These are phyloP conservation scores for Aspergillus pseudoterreus DNA, from an alignment of 2,329 filamentous ascomycete genomes.

Conservation along the genomic window DNA sequence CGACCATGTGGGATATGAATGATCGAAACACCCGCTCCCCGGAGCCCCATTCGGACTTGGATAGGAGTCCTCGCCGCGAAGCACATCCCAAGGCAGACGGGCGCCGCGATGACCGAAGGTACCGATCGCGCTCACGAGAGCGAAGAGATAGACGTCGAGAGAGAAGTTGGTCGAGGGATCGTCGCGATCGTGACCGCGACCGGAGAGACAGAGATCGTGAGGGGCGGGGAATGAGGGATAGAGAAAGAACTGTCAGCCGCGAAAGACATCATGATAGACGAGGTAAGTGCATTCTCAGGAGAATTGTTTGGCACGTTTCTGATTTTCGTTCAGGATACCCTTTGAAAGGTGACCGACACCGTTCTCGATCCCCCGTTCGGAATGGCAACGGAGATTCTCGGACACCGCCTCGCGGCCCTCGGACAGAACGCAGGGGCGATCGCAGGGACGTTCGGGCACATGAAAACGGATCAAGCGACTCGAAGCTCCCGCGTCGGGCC, in stretches of 20 bases:
- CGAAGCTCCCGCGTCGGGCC: conserved; percentile 18
- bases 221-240: conserved; percentile 36
- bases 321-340: conserved; percentile 20
- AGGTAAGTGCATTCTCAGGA: conserved; percentile 26
- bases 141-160: conserved; percentile 39
- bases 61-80: conserved; percentile 37
- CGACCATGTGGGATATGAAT: conserved; percentile 57
- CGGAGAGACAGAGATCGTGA: conserved; percentile 33
- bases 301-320: not conserved
- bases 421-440: conserved; percentile 29
- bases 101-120: conserved; percentile 39
- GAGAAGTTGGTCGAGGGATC: conserved; percentile 43
- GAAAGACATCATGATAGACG: conserved; percentile 37
- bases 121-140: conserved; percentile 39
- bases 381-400: conserved; percentile 36
- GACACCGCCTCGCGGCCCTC: conserved; percentile 35
- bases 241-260: conserved; percentile 37
- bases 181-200: conserved; percentile 29
- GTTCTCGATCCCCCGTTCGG: conserved; percentile 33
- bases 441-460: conserved; percentile 26
- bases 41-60: conserved; percentile 26
- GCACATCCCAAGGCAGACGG: conserved; percentile 33
- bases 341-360: conserved; percentile 31
- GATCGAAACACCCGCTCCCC: conserved; percentile 26
- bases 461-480: conserved; percentile 21